Conservation (phyloP, 768 basidiomycete genomes). For the Phlebiopsis gigantea region DNA sequence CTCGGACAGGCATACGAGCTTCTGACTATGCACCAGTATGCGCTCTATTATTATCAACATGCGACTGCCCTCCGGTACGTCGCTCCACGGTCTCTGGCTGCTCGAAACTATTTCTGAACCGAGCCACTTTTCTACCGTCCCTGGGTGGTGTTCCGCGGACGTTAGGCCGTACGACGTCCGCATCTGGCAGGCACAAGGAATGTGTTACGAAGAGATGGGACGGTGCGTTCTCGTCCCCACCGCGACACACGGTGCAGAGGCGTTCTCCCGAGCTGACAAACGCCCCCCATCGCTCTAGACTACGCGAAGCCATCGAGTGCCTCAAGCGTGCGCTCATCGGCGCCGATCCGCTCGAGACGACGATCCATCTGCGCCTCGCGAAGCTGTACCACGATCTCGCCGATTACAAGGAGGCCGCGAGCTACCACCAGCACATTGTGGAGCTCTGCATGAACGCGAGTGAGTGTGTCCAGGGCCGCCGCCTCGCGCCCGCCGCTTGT, state of each 20-base stretch:
- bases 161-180: conserved; percentile 90
- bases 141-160: neutral
- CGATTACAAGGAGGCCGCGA: conserved; percentile 63
- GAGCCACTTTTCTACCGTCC: neutral
- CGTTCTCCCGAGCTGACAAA: neutral
- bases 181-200: conserved; percentile 92
- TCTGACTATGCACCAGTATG: conserved; percentile 94
- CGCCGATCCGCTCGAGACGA: conserved; percentile 71
- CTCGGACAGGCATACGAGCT: conserved; percentile 97
- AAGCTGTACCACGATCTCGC: conserved; percentile 62
- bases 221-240: conserved; percentile 37
- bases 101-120: neutral
- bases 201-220: conserved; percentile 90
- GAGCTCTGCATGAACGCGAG: conserved; percentile 64
- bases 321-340: conserved; percentile 85
- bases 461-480: conserved; percentile 25
- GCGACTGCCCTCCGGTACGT: conserved; percentile 85
- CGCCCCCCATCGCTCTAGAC: conserved; percentile 36
- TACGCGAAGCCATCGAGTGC: conserved; percentile 86
- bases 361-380: conserved; percentile 70
- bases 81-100: neutral
- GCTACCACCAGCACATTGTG: conserved; percentile 77
- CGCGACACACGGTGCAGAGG: neutral
- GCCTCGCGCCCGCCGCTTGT: neutral
- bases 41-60: conserved; percentile 93